Evolutionary conservation across 1,284 basidiomycete genomes (phyloP).

Genomic region (Cutaneotrichosporon dermatis): DNA sequence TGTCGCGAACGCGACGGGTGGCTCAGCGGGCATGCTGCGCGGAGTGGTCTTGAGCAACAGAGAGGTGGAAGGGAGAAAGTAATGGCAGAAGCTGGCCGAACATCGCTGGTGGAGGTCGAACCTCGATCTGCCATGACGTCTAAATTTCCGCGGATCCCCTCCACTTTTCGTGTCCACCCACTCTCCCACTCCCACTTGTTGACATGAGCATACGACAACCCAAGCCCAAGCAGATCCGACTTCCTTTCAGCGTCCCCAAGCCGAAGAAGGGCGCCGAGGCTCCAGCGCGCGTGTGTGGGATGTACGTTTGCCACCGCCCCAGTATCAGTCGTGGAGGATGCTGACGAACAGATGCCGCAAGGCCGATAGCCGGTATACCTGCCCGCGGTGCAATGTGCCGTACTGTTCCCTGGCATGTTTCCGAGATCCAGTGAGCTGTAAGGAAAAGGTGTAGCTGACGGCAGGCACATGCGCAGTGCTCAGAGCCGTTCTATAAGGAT

Average conservation of each 20-base stretch:
- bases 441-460: conserved; percentile 9
- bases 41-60: conserved; percentile 1
- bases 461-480: conserved; percentile 46
- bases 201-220: conserved; percentile 45
- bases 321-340: neutral
- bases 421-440: conserved; percentile 29
- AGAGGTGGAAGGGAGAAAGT: neutral
- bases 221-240: conserved; percentile 38
- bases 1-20: conserved; percentile 41
- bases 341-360: conserved; percentile 36
- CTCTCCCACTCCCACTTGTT: neutral
- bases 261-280: conserved; percentile 27
- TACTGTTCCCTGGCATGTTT: conserved; percentile 49
- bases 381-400: conserved; percentile 47
- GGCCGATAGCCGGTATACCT: conserved; percentile 43
- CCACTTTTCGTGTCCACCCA: neutral
- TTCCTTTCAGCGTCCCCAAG: conserved; percentile 41
- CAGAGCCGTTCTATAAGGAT: conserved; percentile 46
- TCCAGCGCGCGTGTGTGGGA: conserved; percentile 32
- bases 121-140: neutral
- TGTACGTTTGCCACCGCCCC: conserved; percentile 25
- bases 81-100: neutral
- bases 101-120: neutral
- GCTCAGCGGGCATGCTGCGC: conserved; percentile 33
- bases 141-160: neutral